Evolutionary conservation across 768 basidiomycete genomes (phyloP).

Genomic region (Infundibulicybe gibba): DNA sequence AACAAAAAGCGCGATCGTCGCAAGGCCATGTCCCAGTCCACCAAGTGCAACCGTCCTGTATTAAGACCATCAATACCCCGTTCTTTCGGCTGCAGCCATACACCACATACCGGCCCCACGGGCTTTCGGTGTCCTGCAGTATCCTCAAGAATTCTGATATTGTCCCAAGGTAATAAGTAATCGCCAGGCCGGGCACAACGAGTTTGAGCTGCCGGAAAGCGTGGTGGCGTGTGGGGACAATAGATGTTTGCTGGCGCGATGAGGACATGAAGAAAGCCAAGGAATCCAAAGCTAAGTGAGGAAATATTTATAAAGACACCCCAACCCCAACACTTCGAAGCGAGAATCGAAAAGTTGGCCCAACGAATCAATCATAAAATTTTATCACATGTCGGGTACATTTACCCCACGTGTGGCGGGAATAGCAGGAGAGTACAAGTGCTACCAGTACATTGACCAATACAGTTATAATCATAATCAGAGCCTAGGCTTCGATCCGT

Average conservation of each 20-base stretch:
- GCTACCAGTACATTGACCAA: no score
- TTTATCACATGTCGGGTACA: slow-evolving; percentile 8
- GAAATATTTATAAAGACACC: not conserved
- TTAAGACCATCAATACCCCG: not conserved
- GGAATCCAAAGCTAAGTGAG: not conserved
- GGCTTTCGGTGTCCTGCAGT: slow-evolving; percentile 28
- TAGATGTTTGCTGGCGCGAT: no score
- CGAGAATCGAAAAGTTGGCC: not conserved
- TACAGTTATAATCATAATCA: not conserved
- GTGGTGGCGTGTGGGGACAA: slow-evolving; percentile 28
- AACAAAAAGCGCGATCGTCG: slow-evolving; percentile 68
- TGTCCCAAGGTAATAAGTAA: slow-evolving; percentile 63
- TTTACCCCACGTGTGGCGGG: not conserved
- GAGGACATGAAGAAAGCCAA: no score
- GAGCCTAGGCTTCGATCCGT: not conserved
- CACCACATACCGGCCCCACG: slow-evolving; percentile 52
- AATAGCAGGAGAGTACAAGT: not conserved
- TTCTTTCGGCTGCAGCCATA: not conserved
- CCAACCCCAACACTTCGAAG: no score
- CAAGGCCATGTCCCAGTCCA: slow-evolving; percentile 49
- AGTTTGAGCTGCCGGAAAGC: slow-evolving; percentile 71
- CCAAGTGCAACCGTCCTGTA: slow-evolving; percentile 49
- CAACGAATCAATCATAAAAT: not conserved
- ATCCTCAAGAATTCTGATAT: slow-evolving; percentile 45
- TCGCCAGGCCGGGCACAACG: slow-evolving; percentile 61